Conservation (phyloP, 768 basidiomycete genomes). For the Lactarius tabidus region DNA sequence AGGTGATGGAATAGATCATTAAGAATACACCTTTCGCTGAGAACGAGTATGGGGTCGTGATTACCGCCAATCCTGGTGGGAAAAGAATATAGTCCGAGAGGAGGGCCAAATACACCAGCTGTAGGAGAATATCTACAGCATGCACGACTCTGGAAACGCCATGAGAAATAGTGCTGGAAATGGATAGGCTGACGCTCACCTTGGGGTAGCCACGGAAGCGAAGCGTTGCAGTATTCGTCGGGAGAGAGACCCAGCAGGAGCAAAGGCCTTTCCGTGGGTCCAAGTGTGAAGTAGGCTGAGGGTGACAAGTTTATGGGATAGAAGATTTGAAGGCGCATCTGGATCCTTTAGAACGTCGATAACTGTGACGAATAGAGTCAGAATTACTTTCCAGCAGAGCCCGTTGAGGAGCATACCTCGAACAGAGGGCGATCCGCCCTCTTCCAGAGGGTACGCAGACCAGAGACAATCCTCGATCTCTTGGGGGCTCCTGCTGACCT, state of each 20-base stretch:
- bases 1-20: conserved; percentile 38
- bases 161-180: neutral
- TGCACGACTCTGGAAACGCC: conserved; percentile 39
- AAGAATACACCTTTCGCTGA: conserved; percentile 39
- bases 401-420: conserved; percentile 27
- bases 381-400: neutral
- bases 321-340: conserved; percentile 10
- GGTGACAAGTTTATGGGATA: conserved; percentile 22
- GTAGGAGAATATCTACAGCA: conserved; percentile 39
- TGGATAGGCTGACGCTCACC: conserved; percentile 33
- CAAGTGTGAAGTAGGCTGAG: conserved; percentile 22
- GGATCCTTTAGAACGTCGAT: conserved; percentile 19
- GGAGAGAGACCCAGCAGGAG: conserved; percentile 6
- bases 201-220: conserved; percentile 42
- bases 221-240: conserved; percentile 29
- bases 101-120: conserved; percentile 39
- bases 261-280: conserved; percentile 14
- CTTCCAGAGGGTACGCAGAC: conserved; percentile 40
- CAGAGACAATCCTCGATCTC: conserved; percentile 50
- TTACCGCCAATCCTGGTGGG: conserved; percentile 37
- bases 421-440: conserved; percentile 22
- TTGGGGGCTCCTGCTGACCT: conserved; percentile 35
- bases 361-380: conserved; percentile 10
- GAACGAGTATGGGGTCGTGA: conserved; percentile 26
- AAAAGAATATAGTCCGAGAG: conserved; percentile 35